Base-by-base conservation (phyloP, 1,284 basidiomycete species). In the Moniliella sp. region DNA sequence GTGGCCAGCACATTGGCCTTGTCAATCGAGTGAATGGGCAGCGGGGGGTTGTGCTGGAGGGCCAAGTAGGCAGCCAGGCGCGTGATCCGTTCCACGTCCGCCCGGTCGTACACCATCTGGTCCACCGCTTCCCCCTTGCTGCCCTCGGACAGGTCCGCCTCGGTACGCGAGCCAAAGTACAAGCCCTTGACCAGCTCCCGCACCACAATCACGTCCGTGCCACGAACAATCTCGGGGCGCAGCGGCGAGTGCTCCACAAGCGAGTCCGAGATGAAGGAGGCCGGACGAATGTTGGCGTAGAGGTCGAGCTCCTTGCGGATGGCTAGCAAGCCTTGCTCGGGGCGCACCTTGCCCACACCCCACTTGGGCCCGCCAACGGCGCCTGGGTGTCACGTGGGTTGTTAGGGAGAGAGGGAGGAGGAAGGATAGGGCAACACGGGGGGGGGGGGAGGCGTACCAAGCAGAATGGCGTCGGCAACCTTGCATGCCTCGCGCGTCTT, bases 1-100 rank as follows among this genome's bases (percentile, higher is more conserved):
- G 76, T 83, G 25, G 91, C 91, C 32, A 99, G 73, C 17, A 99
- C 91, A 62, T 99, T 99, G 36, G 91, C 91, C 66, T 99, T 99
- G 69, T 99, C 91, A 62, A 99, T 72, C 2, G 82, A 88, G 63
- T 84, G 80, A 39, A 99, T 75, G 28, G 74, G 69, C 29, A 88
- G 69, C 13, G 88, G 83, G 2, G 91, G 91, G 57, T 78, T 70
- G 10, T 33, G 73, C 65, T 32, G 68, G 33, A 84, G 65, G 1
- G 91, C 86, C 44, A 97, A 79, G 63, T 83, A 77, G 21, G 80
- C 84, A 5, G 88, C 91, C 27, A 97, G 83, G 17, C 83, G 75
- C 4, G 88, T 88, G 55, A 97, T 97, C 32, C 91, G 72, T 64
- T 91, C 70, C 27, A 99, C 77, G 61, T 99, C 91, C 11, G 70